These are phyloP conservation scores for Pyrenophora seminiperda DNA, from an alignment of 2,329 filamentous ascomycete genomes.

Conservation along the genomic window DNA sequence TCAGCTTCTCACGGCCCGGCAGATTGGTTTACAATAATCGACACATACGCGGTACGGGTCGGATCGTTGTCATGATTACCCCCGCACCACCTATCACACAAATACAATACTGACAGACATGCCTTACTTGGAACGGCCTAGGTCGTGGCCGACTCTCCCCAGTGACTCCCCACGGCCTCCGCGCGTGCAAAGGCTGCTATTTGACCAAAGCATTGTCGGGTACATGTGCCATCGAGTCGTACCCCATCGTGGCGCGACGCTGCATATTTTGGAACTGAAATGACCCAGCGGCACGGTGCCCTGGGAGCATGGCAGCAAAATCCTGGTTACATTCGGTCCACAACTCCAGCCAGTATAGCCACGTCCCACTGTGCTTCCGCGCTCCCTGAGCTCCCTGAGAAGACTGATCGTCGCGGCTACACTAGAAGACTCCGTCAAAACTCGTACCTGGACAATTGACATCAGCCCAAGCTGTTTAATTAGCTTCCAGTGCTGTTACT, in stretches of 20 bases:
- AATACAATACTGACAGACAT: not conserved
- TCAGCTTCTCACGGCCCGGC: not conserved
- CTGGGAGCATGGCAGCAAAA: not conserved
- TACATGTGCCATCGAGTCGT: conserved; percentile 2
- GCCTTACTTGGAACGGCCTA: not conserved
- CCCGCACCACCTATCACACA: not conserved
- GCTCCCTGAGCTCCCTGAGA: not conserved
- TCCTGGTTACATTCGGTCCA: not conserved
- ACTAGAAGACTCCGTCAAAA: not conserved
- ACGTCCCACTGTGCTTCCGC: not conserved
- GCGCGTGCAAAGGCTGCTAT: not conserved
- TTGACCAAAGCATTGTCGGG: not conserved
- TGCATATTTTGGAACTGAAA: not conserved
- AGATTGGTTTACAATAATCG: not conserved
- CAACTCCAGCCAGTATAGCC: not conserved
- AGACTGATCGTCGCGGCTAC: conserved; percentile 2
- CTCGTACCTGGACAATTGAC: not conserved
- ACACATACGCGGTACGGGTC: conserved; percentile 9
- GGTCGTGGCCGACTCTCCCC: not conserved
- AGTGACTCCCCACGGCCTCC: not conserved
- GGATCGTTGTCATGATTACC: not conserved
- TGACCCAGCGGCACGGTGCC: not conserved
- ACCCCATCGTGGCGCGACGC: not conserved
- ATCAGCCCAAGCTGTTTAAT: not conserved
- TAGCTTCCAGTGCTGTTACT: not conserved